Base-by-base conservation (phyloP, 1,284 basidiomycete species). In the Irpex sp. region DNA sequence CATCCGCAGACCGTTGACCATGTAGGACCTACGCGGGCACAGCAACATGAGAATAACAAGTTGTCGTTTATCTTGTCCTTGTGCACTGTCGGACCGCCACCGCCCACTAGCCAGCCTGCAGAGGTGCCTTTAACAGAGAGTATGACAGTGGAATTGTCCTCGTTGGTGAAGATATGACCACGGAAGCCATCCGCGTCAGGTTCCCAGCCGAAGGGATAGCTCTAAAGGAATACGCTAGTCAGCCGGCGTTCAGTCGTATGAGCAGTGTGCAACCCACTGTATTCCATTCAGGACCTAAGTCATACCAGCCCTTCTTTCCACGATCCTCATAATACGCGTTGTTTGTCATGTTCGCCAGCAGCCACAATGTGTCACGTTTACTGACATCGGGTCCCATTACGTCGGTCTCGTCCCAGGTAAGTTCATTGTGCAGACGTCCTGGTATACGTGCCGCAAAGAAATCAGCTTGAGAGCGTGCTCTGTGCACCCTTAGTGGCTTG, bases 51-150 rank as follows among this genome's bases (percentile, higher is more conserved):
- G 77, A 98, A 99, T 61, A 98, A 79, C n/a, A 99, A 75, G 70
- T 98, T 98, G 76, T 98, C 96, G 75, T 98, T 98, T 59, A 92
- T 75, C 78, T 94, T 97, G 80, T 98, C 96, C 70, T 96, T 96
- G 78, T 87, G 89, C 1, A 85, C 82, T 11, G 97, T 98, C 13
- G 93, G 89, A 0, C 94, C 94, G 0, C 92, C 92, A 4, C 88
- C 85, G 4, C 93, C 92, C 56, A 97, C 83, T 15, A 92, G 26
- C 54, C 17, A 67, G 4, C 86, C 87, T 0, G 93, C 86, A 8
- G 93, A 94, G 0, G 96, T 98, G 48, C 97, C 97, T 78, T 99
- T 99, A 81, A 98, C 92, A 11, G 94, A 87, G 13, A 98, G 82
- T 9, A 98, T 85, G 54, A 98, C 85, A 0, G 94, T 97, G 38